Conservation (phyloP, 1,284 basidiomycete species). For the Vanrija pseudolonga region DNA sequence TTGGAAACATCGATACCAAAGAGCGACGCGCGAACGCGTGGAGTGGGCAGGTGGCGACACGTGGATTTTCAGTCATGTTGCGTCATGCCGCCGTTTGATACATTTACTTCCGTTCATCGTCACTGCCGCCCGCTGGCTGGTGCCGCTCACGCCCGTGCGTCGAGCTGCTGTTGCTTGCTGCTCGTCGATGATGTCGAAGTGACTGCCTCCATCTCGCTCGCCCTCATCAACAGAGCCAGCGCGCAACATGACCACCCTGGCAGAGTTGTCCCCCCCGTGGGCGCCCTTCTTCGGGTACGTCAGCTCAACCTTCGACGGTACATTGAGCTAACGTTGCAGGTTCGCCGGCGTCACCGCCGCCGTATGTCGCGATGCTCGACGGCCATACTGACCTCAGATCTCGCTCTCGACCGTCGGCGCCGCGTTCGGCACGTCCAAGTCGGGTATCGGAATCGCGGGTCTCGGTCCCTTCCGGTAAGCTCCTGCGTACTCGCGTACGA, state of each 20-base stretch:
- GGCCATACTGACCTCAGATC: constrained; percentile 34
- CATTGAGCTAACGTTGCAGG: constrained; percentile 14
- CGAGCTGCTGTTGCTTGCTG: no score
- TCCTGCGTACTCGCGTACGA: background rate
- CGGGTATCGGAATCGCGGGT: constrained; percentile 96
- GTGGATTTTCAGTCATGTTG: background rate
- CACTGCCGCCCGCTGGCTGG: no score
- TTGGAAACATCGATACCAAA: background rate
- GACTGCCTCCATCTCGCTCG: background rate
- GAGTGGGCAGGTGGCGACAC: background rate
- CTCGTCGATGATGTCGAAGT: no score
- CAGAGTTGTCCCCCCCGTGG: constrained; percentile 49
- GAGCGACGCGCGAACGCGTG: background rate
- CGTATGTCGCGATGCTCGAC: constrained; percentile 20
- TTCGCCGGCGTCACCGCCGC: constrained; percentile 44
- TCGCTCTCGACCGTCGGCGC: constrained; percentile 70
- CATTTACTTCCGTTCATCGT: no score
- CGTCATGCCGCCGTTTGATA: background rate
- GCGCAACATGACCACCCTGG: constrained; percentile 23
- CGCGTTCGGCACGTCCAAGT: constrained; percentile 94
- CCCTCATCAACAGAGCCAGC: background rate
- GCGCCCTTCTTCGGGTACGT: constrained; percentile 49
- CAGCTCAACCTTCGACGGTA: no score
- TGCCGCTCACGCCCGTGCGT: background rate
- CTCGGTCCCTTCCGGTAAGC: constrained; percentile 73